Conservation (phyloP, 2,329 filamentous ascomycete genomes). For the Aureobasidium vineae region DNA sequence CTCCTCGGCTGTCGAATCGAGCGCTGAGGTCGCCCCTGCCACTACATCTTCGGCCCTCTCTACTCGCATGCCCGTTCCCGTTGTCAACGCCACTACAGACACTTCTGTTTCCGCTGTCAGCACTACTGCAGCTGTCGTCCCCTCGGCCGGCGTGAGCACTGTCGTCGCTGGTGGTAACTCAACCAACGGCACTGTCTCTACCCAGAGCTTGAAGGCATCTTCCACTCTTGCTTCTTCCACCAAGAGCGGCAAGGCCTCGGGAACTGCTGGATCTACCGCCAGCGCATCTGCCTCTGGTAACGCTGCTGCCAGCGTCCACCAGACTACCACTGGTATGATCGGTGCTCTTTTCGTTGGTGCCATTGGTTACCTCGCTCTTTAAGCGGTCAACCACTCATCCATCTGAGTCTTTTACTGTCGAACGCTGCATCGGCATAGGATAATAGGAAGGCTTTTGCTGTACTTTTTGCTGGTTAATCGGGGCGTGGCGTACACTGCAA, state of each 20-base stretch:
- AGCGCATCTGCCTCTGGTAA: conserved; percentile 12
- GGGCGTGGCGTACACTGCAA: background rate
- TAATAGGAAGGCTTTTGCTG: background rate
- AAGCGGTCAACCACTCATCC: background rate
- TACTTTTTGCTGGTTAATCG: background rate
- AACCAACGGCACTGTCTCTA: conserved; percentile 23
- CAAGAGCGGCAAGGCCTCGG: conserved; percentile 2
- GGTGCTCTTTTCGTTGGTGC: conserved; percentile 24
- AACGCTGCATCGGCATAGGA: background rate
- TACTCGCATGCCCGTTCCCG: conserved; percentile 20
- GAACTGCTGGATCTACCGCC: background rate
- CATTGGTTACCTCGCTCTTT: conserved; percentile 24
- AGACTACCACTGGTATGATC: conserved; percentile 8
- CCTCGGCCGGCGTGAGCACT: conserved; percentile 11
- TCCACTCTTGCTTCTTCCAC: conserved; percentile 9
- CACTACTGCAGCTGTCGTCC: background rate
- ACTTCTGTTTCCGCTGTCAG: background rate
- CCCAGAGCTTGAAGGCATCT: conserved; percentile 3
- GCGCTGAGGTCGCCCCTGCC: conserved; percentile 9
- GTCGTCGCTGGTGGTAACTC: conserved; percentile 23
- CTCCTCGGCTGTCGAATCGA: conserved; percentile 10
- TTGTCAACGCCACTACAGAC: conserved; percentile 7
- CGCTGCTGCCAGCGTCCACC: conserved; percentile 11
- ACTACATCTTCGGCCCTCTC: conserved; percentile 1
- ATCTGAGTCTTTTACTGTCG: background rate